Base-by-base conservation (phyloP, 495 filamentous ascomycete genomes). In the Parachaetomium inaequale region DNA sequence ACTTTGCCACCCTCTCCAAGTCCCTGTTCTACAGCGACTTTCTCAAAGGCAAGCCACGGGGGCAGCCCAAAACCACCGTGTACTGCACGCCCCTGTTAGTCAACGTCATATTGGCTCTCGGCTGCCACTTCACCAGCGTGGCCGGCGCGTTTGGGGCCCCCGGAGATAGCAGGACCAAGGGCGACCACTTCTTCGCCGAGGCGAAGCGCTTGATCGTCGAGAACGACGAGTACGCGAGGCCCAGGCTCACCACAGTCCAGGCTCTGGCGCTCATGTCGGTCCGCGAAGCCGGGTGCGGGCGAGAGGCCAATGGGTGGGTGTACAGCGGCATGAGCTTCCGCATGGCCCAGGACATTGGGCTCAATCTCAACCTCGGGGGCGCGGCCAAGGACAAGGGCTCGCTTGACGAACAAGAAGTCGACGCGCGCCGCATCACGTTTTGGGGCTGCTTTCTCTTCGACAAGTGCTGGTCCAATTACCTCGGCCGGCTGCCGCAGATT, bases 391-490 rank as follows among this genome's bases (percentile, higher is more conserved):
- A 84, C 32, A 81, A 81, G 40, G 74, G 80, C 36, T 82, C 79
- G 36, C 81, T 93, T 25, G 86, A 84, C 53, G 93, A 96, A 52
- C 82, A 89, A 51, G 95, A 97, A 70, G 81, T 91, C 42, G 94
- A 98, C 77, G 92, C 91, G 10, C 81, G 94, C 45, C 80, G 91
- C 34, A 87, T 98, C 34, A 98, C 94, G 0, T 96, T 97, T 66
- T 98, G 94, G 94, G 94, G 94, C n/a, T 97, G 92, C 71, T 98
- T 94, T 75, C 77, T 96, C 26, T 96, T 98, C 70, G 94, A 98
- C 77, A 97, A 97, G 85, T 95, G 91, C 75, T 98, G 95, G 95
- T 96, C 92, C 28, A 98, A 97, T 74, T 98, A 98, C 65, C 86
- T 98, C 31, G 94, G 94, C 46, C 88, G 94, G 40, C 81, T 96